These are phyloP conservation scores for Cucurbitaria berberidis DNA, from an alignment of 2,329 filamentous ascomycete species.

Conservation along the genomic window DNA sequence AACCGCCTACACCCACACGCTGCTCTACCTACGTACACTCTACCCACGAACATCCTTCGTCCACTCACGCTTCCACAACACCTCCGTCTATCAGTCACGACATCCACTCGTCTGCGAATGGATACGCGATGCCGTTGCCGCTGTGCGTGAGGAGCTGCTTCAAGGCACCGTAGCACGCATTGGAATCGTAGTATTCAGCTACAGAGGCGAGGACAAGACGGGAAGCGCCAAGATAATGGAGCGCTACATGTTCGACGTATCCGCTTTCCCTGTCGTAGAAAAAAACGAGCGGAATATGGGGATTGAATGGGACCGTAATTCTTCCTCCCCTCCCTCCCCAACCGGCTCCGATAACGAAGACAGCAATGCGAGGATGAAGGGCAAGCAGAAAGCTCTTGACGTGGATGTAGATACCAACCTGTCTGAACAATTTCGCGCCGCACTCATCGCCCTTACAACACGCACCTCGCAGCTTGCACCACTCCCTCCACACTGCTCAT, in stretches of 20 bases:
- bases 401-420: slow-evolving; percentile 59
- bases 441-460: slow-evolving; percentile 67
- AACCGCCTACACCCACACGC: slow-evolving; percentile 80
- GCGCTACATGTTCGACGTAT: slow-evolving; percentile 66
- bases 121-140: slow-evolving; percentile 79
- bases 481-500: slow-evolving; percentile 71
- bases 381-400: slow-evolving; percentile 25
- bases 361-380: slow-evolving; percentile 6
- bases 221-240: slow-evolving; percentile 60
- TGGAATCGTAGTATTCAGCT: slow-evolving; percentile 62
- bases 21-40: slow-evolving; percentile 80
- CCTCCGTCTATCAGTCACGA: slow-evolving; percentile 81
- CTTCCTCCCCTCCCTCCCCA: slow-evolving; percentile 5
- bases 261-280: slow-evolving; percentile 59
- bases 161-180: slow-evolving; percentile 60
- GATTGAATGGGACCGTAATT: slow-evolving; percentile 50
- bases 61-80: slow-evolving; percentile 79
- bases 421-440: slow-evolving; percentile 74
- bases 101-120: slow-evolving; percentile 86
- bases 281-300: slow-evolving; percentile 57
- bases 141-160: slow-evolving; percentile 73
- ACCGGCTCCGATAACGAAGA: slow-evolving; percentile 11
- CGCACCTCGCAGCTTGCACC: slow-evolving; percentile 63
- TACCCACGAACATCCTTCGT: slow-evolving; percentile 82
- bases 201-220: slow-evolving; percentile 24